Conservation (phyloP, 257 asterid species). For the Galeopsis tetrahit region DNA sequence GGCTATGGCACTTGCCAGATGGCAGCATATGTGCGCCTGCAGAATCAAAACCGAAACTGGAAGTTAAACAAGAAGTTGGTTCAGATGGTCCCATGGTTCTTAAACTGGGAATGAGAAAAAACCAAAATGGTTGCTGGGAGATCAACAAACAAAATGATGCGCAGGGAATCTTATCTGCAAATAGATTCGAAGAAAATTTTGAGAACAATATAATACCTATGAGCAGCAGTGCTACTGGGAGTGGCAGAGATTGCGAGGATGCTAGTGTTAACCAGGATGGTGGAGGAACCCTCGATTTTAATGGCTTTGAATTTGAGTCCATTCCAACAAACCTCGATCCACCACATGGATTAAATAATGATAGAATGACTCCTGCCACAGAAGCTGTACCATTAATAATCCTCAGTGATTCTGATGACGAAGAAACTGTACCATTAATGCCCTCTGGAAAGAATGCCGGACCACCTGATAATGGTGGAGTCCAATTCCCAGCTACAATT, state of each 20-base stretch:
- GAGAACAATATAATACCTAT: conserved; percentile 65
- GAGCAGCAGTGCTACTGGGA: conserved; percentile 95
- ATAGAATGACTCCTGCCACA: conserved; percentile 46
- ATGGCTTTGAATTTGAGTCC: conserved; percentile 80
- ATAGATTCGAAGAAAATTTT: conserved; percentile 50
- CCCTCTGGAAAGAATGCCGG: conserved; percentile 47
- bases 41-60: conserved; percentile 60
- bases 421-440: conserved; percentile 59
- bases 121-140: conserved; percentile 86
- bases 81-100: conserved; percentile 77
- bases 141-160: conserved; percentile 61
- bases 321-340: conserved; percentile 60
- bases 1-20: conserved; percentile 92
- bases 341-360: conserved; percentile 43
- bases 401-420: conserved; percentile 92
- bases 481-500: conserved; percentile 53
- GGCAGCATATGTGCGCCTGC: conserved; percentile 56
- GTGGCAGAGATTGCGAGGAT: conserved; percentile 91
- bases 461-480: conserved; percentile 48
- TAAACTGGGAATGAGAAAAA: conserved; percentile 70
- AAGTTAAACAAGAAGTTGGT: conserved; percentile 68
- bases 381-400: conserved; percentile 66
- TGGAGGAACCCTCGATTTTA: conserved; percentile 65
- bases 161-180: conserved; percentile 51
- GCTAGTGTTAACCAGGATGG: conserved; percentile 90